A percentile compares a stretch with the other conserved stretches of the same genome.
Evolutionary conservation across 768 basidiomycete genomes (phyloP).

Genomic region (Russula dissimulans): DNA sequence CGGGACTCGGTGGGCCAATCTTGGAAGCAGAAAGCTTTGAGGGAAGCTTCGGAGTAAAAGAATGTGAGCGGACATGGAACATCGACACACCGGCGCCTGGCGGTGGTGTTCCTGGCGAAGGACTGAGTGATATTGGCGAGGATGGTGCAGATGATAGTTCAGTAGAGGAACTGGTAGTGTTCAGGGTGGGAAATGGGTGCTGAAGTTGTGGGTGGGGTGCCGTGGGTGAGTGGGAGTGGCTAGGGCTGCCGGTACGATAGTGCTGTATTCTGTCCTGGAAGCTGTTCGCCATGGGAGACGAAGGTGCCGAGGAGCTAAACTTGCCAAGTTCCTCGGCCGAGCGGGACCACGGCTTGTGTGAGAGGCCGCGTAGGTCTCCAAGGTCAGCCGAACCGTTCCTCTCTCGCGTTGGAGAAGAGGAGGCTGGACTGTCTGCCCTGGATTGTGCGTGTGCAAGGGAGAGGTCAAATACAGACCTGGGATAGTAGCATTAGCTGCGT

Average conservation of each 20-base stretch:
- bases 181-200: conserved; percentile 28
- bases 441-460: conserved; percentile 36
- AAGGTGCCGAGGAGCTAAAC: conserved; percentile 30
- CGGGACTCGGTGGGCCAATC: conserved; percentile 35
- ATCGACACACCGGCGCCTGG: conserved; percentile 19
- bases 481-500: background rate
- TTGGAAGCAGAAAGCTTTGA: conserved; percentile 57
- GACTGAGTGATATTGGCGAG: conserved; percentile 26
- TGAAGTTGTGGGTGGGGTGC: conserved; percentile 16
- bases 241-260: conserved; percentile 45
- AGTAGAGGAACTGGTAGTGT: conserved; percentile 14
- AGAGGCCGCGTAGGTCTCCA: conserved; percentile 62
- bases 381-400: conserved; percentile 30
- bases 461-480: conserved; percentile 60
- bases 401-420: conserved; percentile 27
- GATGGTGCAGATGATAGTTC: conserved; percentile 14
- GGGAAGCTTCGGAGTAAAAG: conserved; percentile 62
- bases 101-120: conserved; percentile 23
- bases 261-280: conserved; percentile 56
- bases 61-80: conserved; percentile 52
- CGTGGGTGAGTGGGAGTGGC: conserved; percentile 25
- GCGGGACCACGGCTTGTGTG: conserved; percentile 67
- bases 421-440: conserved; percentile 31
- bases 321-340: conserved; percentile 72
- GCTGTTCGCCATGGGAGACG: conserved; percentile 35